These are phyloP conservation scores for Russula ochroleuca DNA, from an alignment of 768 basidiomycete species.

Conservation along the genomic window DNA sequence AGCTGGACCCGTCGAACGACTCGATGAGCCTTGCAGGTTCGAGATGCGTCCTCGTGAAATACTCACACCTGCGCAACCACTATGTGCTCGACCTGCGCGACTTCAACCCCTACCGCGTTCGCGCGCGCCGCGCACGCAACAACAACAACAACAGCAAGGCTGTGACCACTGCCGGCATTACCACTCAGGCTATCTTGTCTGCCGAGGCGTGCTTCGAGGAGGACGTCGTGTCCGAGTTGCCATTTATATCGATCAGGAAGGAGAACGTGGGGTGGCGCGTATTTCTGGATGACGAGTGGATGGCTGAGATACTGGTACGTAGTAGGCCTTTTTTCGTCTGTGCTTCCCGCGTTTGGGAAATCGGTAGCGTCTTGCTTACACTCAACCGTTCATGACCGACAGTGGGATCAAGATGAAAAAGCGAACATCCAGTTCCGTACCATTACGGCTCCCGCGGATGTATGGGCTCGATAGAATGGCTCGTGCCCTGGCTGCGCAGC, in stretches of 20 bases:
- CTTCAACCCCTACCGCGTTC: slow-evolving; percentile 18
- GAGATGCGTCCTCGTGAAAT: slow-evolving; percentile 19
- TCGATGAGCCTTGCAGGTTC: slow-evolving; percentile 20
- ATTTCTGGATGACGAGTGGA: slow-evolving; percentile 20
- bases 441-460: not conserved
- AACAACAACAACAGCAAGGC: not conserved
- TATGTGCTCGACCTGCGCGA: slow-evolving; percentile 16
- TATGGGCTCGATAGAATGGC: not conserved
- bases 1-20: slow-evolving; percentile 18
- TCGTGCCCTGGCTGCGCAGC: too few relatives aligned
- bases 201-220: slow-evolving; percentile 19
- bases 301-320: slow-evolving; percentile 19
- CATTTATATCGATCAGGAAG: slow-evolving; percentile 17
- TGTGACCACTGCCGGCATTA: not conserved
- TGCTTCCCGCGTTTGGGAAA: not conserved
- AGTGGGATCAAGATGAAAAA: slow-evolving; percentile 7
- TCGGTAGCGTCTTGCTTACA: not conserved
- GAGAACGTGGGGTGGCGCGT: slow-evolving; percentile 15
- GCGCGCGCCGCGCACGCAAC: not conserved
- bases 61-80: slow-evolving; percentile 16
- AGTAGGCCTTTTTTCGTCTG: not conserved
- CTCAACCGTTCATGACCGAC: not conserved
- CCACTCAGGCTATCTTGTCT: not conserved
- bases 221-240: slow-evolving; percentile 18
- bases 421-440: slow-evolving; percentile 9